Evolutionary conservation across 179 eudicot genomes (phyloP), one percentile per base, ranked within the genome.

Genomic region (Beta lomatogona): DNA sequence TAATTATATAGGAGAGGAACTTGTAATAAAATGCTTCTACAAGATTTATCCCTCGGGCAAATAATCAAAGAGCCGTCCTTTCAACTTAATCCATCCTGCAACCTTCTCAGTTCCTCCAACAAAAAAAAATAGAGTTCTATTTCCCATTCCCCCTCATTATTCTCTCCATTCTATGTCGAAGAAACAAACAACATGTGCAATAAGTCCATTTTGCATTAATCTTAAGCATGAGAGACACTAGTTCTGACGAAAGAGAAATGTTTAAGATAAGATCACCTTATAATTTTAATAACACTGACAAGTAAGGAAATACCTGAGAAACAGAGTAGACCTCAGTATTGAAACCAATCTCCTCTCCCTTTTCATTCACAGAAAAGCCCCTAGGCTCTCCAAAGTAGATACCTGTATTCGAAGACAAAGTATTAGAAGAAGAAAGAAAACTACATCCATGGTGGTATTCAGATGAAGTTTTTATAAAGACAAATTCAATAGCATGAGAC

Each of bases 341-440:
- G 87, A 88, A 96, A 54, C 96, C 98, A 80, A 87, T 90, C 88
- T 96, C 97, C 71, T 94, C 93, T 60, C 99, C 98, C 79, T 89
- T 87, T 71, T 92, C 97, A 86, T 93, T 89, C 60, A 86, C 87
- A 76, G 91, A 67, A 83, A 96, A 91, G 64, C 99, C 99, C 91
- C 98, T 89, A 22, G 99, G 99, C 76, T 91, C 92, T 82, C 99
- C 99, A 87, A 96, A 96, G 85, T 96, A 96, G 79, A 96, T 96
- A 61, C 99, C 99, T 96, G 81, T 22, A 44, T 52, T 67, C 66
- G 21, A 63, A 22, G 71, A 71, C 72, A 68, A 25, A 73, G 50
- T 36, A 58, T 55, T 52, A 63, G 68, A 70, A 61, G 2, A 53
- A 78, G 31, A 28, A 52, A 8, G 52, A 31, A 54, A 28, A 1